A percentile compares a stretch with the other conserved stretches of the same genome.
These are phyloP conservation scores for Lycium barbarum DNA, from an alignment of 257 asterid genomes.

Conservation along the genomic window DNA sequence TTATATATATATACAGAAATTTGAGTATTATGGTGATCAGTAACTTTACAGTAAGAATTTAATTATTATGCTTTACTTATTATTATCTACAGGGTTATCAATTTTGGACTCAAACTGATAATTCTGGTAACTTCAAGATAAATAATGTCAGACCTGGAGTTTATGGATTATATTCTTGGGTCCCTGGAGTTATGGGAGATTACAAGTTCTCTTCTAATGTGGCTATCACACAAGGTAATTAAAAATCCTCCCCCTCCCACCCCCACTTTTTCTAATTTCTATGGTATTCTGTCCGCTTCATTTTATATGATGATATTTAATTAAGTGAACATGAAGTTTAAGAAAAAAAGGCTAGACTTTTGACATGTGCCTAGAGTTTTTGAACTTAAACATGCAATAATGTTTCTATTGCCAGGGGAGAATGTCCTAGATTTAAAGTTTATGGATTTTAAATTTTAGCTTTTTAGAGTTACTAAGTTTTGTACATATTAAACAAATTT, in stretches of 20 bases:
- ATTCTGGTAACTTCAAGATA: conserved; percentile 55
- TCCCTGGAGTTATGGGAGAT: conserved; percentile 73
- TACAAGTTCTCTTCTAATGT: conserved; percentile 44
- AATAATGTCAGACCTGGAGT: conserved; percentile 42
- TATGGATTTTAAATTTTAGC: too few relatives aligned
- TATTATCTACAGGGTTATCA: conserved; percentile 62
- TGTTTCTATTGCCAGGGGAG: background rate
- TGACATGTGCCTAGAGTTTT: background rate
- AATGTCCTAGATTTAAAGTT: too few relatives aligned
- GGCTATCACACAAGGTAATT: conserved; percentile 46
- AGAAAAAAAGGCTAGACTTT: background rate
- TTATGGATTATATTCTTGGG: conserved; percentile 67
- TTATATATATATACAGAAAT: background rate
- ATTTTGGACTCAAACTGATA: conserved; percentile 66
- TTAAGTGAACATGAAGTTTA: background rate
- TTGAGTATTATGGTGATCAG: background rate
- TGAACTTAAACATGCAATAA: background rate
- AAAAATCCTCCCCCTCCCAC: too few relatives aligned
- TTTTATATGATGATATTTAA: background rate
- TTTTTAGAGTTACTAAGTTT: background rate
- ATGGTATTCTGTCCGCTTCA: background rate
- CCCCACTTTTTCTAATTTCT: too few relatives aligned
- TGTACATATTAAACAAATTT: too few relatives aligned
- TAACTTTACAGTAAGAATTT: background rate
- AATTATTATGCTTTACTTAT: background rate